These are phyloP conservation scores for Asclepias syriaca DNA, from an alignment of 257 asterid genomes.

Conservation along the genomic window DNA sequence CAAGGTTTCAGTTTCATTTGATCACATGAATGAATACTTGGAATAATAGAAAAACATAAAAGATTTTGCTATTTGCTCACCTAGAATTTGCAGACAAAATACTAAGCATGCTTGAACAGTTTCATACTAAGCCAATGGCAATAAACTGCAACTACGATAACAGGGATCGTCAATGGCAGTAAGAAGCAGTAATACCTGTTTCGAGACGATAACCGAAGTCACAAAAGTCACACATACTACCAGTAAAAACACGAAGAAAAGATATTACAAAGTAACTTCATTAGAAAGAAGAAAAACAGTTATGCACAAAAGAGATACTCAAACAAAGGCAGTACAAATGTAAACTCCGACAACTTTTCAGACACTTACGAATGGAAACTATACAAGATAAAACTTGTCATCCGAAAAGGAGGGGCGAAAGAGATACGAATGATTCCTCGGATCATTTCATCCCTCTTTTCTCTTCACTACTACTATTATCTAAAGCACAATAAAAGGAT, in stretches of 20 bases:
- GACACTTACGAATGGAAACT: background rate
- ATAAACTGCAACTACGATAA: conserved; percentile 57
- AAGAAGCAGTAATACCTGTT: conserved; percentile 80
- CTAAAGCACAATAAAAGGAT: background rate
- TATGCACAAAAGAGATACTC: background rate
- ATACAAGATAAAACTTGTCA: background rate
- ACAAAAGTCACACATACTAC: background rate
- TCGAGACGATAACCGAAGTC: background rate
- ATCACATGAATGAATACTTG: background rate
- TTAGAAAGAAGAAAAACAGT: background rate
- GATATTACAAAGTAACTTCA: background rate
- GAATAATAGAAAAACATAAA: background rate
- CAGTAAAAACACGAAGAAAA: background rate
- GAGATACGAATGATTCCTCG: background rate
- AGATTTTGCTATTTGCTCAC: background rate
- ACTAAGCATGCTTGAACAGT: conserved; percentile 82
- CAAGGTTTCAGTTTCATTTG: background rate
- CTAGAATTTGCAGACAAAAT: background rate
- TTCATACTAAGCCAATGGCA: conserved; percentile 88
- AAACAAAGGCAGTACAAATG: background rate
- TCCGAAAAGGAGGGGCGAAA: too few relatives aligned
- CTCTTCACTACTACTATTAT: background rate
- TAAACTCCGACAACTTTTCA: background rate
- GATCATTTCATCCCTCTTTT: background rate
- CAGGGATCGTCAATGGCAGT: conserved; percentile 69